These are phyloP conservation scores for Phytopythium vexans DNA, from an alignment of 352 stramenopile species.

Conservation along the genomic window DNA sequence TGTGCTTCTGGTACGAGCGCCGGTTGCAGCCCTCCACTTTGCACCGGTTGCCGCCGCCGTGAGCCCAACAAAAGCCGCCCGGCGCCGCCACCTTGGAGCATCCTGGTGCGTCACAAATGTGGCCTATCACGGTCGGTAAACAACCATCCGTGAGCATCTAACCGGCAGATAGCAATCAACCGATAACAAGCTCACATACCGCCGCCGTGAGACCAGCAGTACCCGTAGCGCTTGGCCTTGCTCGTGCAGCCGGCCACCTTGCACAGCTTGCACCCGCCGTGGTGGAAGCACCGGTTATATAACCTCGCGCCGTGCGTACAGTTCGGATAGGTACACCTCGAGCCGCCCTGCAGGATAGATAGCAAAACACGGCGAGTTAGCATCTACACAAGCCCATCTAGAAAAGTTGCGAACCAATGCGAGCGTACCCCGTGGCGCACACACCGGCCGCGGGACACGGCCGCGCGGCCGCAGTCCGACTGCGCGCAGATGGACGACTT, in stretches of 20 bases:
- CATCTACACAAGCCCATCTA: background rate
- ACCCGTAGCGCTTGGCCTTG: slow-evolving; percentile 68
- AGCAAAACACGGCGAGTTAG: background rate
- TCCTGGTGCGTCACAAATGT: slow-evolving; percentile 44
- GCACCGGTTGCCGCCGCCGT: slow-evolving; percentile 71
- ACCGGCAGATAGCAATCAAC: background rate
- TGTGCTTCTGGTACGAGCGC: slow-evolving; percentile 63
- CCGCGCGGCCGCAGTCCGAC: slow-evolving; percentile 42
- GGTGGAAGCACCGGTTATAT: slow-evolving; percentile 68
- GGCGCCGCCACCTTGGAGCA: slow-evolving; percentile 69
- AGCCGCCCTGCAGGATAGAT: slow-evolving; percentile 24
- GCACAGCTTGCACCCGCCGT: slow-evolving; percentile 63
- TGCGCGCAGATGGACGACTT: slow-evolving; percentile 63
- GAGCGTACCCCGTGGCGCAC: slow-evolving; percentile 40
- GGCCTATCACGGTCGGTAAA: slow-evolving; percentile 10
- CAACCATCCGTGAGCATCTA: background rate
- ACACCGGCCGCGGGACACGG: slow-evolving; percentile 49
- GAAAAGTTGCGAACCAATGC: background rate
- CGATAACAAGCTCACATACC: slow-evolving; percentile 3
- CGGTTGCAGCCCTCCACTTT: slow-evolving; percentile 66
- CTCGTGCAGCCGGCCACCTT: slow-evolving; percentile 59
- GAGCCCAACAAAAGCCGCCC: slow-evolving; percentile 64
- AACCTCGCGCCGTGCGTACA: slow-evolving; percentile 54
- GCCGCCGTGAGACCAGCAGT: slow-evolving; percentile 69
- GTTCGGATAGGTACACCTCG: slow-evolving; percentile 51